Conservation (phyloP, 2,329 filamentous ascomycete species). For the Cytospora piceae region DNA sequence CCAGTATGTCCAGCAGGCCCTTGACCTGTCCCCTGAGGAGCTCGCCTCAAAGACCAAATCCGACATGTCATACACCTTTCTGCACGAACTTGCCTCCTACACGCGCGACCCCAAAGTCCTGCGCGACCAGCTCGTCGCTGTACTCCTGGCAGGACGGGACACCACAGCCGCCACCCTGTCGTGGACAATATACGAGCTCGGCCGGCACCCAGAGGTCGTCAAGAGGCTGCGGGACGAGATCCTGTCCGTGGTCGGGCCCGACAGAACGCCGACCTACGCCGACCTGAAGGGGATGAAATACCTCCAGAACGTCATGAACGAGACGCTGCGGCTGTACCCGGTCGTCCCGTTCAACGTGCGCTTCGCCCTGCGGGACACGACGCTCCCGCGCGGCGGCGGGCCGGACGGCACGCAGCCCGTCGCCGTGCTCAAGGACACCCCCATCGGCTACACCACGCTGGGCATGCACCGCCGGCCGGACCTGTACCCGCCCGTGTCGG, state of each 20-base stretch:
- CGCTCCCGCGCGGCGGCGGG: conserved; percentile 72
- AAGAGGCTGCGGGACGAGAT: conserved; percentile 76
- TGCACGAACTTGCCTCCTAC: conserved; percentile 81
- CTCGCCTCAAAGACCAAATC: conserved; percentile 72
- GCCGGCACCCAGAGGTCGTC: conserved; percentile 69
- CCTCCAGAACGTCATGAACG: conserved; percentile 35
- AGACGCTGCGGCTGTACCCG: conserved; percentile 35
- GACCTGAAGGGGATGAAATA: conserved; percentile 47
- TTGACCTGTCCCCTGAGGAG: conserved; percentile 71
- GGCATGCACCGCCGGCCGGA: conserved; percentile 73
- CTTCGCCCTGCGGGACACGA: conserved; percentile 72
- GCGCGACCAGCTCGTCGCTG: conserved; percentile 81
- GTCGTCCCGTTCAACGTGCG: conserved; percentile 81
- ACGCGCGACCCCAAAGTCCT: conserved; percentile 74
- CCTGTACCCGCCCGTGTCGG: conserved; percentile 58
- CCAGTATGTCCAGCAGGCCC: conserved; percentile 74
- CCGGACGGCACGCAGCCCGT: conserved; percentile 64
- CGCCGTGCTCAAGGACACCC: conserved; percentile 66
- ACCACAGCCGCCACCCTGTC: conserved; percentile 83
- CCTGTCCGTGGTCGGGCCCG: conserved; percentile 64
- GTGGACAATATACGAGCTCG: conserved; percentile 83
- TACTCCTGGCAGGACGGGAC: conserved; percentile 84
- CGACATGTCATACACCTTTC: conserved; percentile 77
- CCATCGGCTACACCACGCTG: conserved; percentile 69
- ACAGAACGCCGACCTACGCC: conserved; percentile 69